These are phyloP conservation scores for Pyricularia grisea DNA, from an alignment of 2,329 filamentous ascomycete genomes.

Conservation along the genomic window DNA sequence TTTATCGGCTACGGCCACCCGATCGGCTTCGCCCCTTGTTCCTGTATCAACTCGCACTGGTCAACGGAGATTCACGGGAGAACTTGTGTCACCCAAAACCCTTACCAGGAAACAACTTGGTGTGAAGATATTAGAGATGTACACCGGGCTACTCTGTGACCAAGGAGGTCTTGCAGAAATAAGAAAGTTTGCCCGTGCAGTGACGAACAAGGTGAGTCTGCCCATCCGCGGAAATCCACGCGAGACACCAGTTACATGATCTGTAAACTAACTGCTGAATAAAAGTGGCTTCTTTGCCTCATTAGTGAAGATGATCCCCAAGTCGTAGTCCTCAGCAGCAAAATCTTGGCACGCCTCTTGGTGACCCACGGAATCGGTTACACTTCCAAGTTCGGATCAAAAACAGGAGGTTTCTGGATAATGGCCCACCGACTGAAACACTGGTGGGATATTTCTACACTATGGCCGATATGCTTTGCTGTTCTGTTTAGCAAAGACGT, in stretches of 20 bases:
- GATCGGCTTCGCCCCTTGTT: conserved; percentile 28
- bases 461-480: conserved; percentile 85
- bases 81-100: conserved; percentile 24
- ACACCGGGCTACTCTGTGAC: conserved; percentile 69
- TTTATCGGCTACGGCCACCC: conserved; percentile 17
- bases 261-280: neutral
- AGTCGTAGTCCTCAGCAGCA: conserved; percentile 70
- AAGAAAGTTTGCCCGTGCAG: conserved; percentile 82
- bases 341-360: conserved; percentile 75
- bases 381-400: conserved; percentile 71
- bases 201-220: conserved; percentile 75
- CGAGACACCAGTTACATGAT: neutral
- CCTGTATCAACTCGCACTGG: conserved; percentile 13
- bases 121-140: conserved; percentile 65
- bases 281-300: conserved; percentile 81
- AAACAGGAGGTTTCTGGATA: conserved; percentile 80
- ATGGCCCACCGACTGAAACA: conserved; percentile 72
- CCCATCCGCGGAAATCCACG: neutral
- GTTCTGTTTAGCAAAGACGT: conserved; percentile 82
- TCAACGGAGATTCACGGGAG: conserved; percentile 22
- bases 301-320: conserved; percentile 79
- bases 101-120: conserved; percentile 64
- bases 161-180: conserved; percentile 59
- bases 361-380: conserved; percentile 75
- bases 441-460: conserved; percentile 78